phyloP scores from a whole-genome alignment of 2,329 filamentous ascomycete species.

The Colletotrichum destructivum region DNA sequence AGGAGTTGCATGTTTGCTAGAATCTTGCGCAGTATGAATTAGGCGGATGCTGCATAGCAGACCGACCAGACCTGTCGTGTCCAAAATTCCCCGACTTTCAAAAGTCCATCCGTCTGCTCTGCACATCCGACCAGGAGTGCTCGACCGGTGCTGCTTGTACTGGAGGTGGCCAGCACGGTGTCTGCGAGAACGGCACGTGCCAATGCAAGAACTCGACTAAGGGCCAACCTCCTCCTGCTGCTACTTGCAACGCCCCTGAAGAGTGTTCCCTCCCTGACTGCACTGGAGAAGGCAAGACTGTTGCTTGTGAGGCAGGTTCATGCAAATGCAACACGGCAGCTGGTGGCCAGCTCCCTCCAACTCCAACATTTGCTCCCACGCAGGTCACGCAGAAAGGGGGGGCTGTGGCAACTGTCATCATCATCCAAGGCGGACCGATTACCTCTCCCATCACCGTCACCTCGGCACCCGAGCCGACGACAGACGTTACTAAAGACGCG shows the following conservation, averaged over 20 bases:
- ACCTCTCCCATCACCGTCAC: background rate
- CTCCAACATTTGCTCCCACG: background rate
- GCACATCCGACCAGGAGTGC: background rate
- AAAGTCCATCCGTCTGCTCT: background rate
- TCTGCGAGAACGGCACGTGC: background rate
- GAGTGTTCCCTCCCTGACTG: no score
- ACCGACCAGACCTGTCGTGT: constrained; percentile 1
- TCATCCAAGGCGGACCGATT: background rate
- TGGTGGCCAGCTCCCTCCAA: background rate
- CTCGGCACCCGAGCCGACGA: background rate
- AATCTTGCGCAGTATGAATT: background rate
- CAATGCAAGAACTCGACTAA: background rate
- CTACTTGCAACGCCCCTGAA: no score
- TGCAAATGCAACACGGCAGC: background rate
- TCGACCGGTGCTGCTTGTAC: background rate
- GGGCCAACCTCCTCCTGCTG: background rate
- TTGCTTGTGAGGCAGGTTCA: no score
- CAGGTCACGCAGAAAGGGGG: constrained; percentile 1
- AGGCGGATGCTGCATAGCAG: constrained; percentile 4
- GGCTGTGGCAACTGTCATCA: background rate
- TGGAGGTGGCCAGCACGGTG: no score
- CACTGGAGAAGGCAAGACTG: no score
- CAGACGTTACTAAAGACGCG: background rate
- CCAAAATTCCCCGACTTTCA: background rate
- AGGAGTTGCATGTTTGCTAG: background rate